phyloP scores from a whole-genome alignment of 2,329 filamentous ascomycete genomes.

The Sporothrix sp. region DNA sequence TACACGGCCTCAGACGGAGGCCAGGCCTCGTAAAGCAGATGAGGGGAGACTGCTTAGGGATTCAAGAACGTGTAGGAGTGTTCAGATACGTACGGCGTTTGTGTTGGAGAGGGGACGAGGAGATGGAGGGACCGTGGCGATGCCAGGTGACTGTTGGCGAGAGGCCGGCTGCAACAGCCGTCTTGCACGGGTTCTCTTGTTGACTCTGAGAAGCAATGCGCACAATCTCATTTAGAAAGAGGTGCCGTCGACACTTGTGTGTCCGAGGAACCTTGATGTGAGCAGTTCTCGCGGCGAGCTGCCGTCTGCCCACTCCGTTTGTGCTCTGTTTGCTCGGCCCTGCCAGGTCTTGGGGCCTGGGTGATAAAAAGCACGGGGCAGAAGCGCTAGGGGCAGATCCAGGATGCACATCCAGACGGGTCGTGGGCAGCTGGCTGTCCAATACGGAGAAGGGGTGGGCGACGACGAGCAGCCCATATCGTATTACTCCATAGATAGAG shows the following conservation, averaged over 20 bases:
- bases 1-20: slow-evolving; percentile 2
- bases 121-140: too few relatives aligned
- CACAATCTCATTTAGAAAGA: too few relatives aligned
- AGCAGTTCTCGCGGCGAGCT: neutral
- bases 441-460: neutral
- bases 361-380: slow-evolving; percentile 8
- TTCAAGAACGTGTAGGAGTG: neutral
- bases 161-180: too few relatives aligned
- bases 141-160: neutral
- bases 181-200: too few relatives aligned
- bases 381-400: slow-evolving; percentile 11
- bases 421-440: neutral
- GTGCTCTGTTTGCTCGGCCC: neutral
- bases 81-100: neutral
- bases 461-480: neutral
- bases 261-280: neutral
- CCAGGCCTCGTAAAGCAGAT: neutral
- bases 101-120: neutral
- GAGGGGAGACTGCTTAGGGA: neutral
- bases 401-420: slow-evolving; percentile 10
- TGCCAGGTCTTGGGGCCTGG: neutral
- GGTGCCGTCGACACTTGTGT: too few relatives aligned
- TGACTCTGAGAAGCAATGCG: neutral
- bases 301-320: neutral
- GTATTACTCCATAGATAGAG: neutral